Evolutionary conservation across 2,329 filamentous ascomycete species (phyloP).

Genomic region (Claviceps paspali): DNA sequence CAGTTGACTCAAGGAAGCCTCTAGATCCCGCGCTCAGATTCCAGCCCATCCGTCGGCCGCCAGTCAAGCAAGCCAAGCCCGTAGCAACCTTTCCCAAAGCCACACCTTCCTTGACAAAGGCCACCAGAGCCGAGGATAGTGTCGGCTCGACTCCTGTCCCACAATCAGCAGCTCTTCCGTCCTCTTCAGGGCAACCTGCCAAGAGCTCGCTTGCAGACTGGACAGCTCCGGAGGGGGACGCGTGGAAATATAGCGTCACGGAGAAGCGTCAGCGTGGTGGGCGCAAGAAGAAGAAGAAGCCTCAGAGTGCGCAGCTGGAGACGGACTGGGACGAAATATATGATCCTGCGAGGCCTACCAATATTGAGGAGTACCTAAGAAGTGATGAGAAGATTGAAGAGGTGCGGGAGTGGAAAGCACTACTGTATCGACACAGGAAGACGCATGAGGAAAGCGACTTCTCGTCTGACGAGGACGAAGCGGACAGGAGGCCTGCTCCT

Average conservation of each 20-base stretch:
- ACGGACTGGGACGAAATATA: slow-evolving; percentile 90
- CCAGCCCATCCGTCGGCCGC: slow-evolving; percentile 70
- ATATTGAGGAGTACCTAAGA: slow-evolving; percentile 67
- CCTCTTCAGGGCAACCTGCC: slow-evolving; percentile 21
- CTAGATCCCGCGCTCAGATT: slow-evolving; percentile 55
- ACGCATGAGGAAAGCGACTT: slow-evolving; percentile 24
- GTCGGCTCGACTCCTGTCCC: background rate
- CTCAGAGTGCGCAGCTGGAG: slow-evolving; percentile 38
- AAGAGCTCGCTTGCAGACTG: slow-evolving; percentile 71
- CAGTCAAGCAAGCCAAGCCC: slow-evolving; percentile 39
- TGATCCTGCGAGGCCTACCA: slow-evolving; percentile 68
- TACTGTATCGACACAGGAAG: slow-evolving; percentile 56
- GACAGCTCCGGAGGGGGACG: slow-evolving; percentile 62
- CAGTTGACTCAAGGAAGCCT: slow-evolving; percentile 43
- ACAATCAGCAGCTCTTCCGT: slow-evolving; percentile 14
- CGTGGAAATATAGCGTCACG: slow-evolving; percentile 50
- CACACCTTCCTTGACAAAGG: slow-evolving; percentile 18
- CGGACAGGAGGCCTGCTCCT: slow-evolving; percentile 12
- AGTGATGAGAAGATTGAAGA: slow-evolving; percentile 74
- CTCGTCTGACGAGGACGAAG: slow-evolving; percentile 26
- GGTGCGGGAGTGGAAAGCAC: slow-evolving; percentile 70
- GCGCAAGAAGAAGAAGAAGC: slow-evolving; percentile 60
- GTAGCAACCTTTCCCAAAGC: slow-evolving; percentile 44
- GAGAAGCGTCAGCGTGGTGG: slow-evolving; percentile 63
- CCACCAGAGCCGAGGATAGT: slow-evolving; percentile 5